Evolutionary conservation across 1,284 basidiomycete genomes (phyloP), one percentile per base, ranked within the genome.

Genomic region (Rhodotorula sp.): DNA sequence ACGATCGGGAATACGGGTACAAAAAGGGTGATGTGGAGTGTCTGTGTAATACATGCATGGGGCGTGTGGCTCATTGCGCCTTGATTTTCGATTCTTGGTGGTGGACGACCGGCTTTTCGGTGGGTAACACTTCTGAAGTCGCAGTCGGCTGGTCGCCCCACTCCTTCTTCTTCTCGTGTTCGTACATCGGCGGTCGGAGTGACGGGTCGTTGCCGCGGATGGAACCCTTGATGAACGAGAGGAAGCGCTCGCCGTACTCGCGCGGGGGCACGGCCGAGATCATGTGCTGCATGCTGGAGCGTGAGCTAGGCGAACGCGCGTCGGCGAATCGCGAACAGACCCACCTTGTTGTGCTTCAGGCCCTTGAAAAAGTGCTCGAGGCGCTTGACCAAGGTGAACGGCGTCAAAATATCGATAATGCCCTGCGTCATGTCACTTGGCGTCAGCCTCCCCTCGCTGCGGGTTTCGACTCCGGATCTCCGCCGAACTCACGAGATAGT

Each of bases 321-420:
- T 54, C 21, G 8, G 16, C 34, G 20, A 14, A 6, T 4, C 31
- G 64, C 47, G 64, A 4, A 16, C 26, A 15, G 29, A 18, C 91
- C 81, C 77, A 95, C 92, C 76, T 90, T 83, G 84, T 96, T 92
- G 62, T 91, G 89, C 34, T 86, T 87, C 77, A 97, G 82, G 21
- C 93, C 91, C 83, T 97, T 97, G 91, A 93, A 98, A 71, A 91
- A 85, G 80, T 93, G 90, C 83, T 99, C 97, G 52, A 91, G 77
- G 79, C 88, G 89, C 86, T 99, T 99, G 73, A 87, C 80, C 23
- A 82, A 78, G 48, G 85, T 88, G 82, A 93, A 99, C 10, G 93
- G 94, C 46, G 96, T 98, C 73, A 94, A 84, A 77, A 96, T 96
- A 82, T 97, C 94, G 79, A 97, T 97, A 62, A 97, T 87, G 39